These are phyloP conservation scores for Cylindrotheca closterium DNA, from an alignment of 108 stramenopile genomes.

Conservation along the genomic window DNA sequence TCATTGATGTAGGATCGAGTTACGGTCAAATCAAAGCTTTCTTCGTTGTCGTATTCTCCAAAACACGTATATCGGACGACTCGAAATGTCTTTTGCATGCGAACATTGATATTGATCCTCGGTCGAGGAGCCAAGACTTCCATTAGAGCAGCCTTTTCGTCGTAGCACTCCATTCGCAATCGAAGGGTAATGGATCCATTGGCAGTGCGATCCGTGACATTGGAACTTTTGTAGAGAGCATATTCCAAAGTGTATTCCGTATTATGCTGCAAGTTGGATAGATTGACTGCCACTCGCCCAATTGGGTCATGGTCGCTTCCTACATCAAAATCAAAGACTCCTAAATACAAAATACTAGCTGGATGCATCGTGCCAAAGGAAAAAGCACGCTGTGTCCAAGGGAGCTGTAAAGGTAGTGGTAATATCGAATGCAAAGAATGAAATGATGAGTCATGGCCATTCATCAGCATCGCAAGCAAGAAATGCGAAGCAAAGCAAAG, in stretches of 20 bases:
- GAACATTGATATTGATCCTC: slow-evolving; percentile 55
- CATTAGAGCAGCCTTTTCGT: slow-evolving; percentile 50
- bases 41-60: slow-evolving; percentile 54
- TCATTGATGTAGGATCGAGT: slow-evolving; percentile 73
- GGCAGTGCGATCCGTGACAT: slow-evolving; percentile 50
- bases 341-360: slow-evolving; percentile 49
- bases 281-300: slow-evolving; percentile 56
- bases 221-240: slow-evolving; percentile 49
- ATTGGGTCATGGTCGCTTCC: slow-evolving; percentile 51
- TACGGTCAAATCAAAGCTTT: slow-evolving; percentile 58
- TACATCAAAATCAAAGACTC: slow-evolving; percentile 64
- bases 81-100: slow-evolving; percentile 49
- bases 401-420: slow-evolving; percentile 32
- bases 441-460: too few relatives aligned
- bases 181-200: slow-evolving; percentile 68
- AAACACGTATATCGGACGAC: slow-evolving; percentile 61
- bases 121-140: slow-evolving; percentile 37
- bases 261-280: slow-evolving; percentile 52
- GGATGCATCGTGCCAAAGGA: slow-evolving; percentile 63
- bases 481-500: too few relatives aligned
- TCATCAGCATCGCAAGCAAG: too few relatives aligned
- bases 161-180: slow-evolving; percentile 48
- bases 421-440: too few relatives aligned
- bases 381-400: slow-evolving; percentile 74
- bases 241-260: slow-evolving; percentile 60